Conservation (phyloP, 345 rosid species). For the Passiflora organensis region DNA sequence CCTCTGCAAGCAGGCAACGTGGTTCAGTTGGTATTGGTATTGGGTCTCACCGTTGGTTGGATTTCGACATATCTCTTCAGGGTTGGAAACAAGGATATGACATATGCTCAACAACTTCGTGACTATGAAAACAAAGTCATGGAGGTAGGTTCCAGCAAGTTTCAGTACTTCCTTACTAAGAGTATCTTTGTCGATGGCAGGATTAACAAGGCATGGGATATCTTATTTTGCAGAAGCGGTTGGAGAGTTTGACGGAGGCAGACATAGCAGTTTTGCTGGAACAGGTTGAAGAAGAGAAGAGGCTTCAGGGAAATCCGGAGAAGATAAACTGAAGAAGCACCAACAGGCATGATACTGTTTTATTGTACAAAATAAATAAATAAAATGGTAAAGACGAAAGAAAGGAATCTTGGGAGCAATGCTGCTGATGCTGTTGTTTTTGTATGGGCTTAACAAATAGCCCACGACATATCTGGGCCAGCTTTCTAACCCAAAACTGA, state of each 20-base stretch:
- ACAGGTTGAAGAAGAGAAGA: slow-evolving; percentile 95
- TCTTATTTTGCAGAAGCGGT: slow-evolving; percentile 53
- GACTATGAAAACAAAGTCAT: slow-evolving; percentile 91
- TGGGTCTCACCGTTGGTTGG: slow-evolving; percentile 93
- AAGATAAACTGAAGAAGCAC: slow-evolving; percentile 32
- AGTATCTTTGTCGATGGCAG: background rate
- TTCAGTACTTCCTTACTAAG: background rate
- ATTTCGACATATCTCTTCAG: slow-evolving; percentile 83
- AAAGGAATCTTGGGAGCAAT: too few relatives aligned
- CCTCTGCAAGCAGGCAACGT: slow-evolving; percentile 88
- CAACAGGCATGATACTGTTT: too few relatives aligned
- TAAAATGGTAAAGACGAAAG: too few relatives aligned
- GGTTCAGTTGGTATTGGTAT: slow-evolving; percentile 71
- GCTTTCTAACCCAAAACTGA: too few relatives aligned
- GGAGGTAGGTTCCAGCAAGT: slow-evolving; percentile 40
- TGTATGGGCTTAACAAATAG: too few relatives aligned
- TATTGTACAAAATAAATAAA: too few relatives aligned
- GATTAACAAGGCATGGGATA: background rate
- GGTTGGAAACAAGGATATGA: slow-evolving; percentile 97
- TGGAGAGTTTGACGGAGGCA: slow-evolving; percentile 85
- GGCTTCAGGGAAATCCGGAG: slow-evolving; percentile 37
- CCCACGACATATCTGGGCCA: too few relatives aligned
- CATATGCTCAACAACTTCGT: slow-evolving; percentile 86
- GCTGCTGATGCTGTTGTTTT: too few relatives aligned
- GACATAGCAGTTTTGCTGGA: slow-evolving; percentile 77